These are phyloP conservation scores for Eucalyptus coolabah DNA, from an alignment of 345 rosid genomes.

Conservation along the genomic window DNA sequence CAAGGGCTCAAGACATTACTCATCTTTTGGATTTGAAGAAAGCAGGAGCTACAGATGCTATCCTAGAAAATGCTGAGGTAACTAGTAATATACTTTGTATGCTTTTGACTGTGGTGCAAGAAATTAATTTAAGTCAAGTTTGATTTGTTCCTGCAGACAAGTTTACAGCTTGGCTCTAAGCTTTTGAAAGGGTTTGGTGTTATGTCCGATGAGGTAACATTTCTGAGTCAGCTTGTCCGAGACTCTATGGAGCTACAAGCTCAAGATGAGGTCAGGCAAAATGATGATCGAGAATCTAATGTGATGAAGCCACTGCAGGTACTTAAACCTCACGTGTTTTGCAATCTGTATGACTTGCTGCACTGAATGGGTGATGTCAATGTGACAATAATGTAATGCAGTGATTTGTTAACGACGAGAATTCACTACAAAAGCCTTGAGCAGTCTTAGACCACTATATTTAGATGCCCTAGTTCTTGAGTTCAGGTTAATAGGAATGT, in stretches of 20 bases:
- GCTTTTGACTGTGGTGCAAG: too few species aligned
- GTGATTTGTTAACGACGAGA: not conserved
- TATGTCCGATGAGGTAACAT: slow-evolving; percentile 94
- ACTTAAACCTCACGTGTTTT: not conserved
- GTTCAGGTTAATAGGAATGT: not conserved
- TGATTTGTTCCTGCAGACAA: slow-evolving; percentile 41
- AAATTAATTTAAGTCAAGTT: not conserved
- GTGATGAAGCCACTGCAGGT: slow-evolving; percentile 54
- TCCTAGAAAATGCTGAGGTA: slow-evolving; percentile 91
- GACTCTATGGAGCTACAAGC: slow-evolving; percentile 88
- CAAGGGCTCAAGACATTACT: slow-evolving; percentile 73
- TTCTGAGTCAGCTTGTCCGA: slow-evolving; percentile 58
- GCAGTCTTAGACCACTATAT: not conserved
- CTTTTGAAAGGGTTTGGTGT: slow-evolving; percentile 86
- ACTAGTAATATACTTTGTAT: not conserved
- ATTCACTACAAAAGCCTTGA: not conserved
- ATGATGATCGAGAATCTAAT: slow-evolving; percentile 17
- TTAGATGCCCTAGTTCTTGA: not conserved
- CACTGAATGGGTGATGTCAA: not conserved
- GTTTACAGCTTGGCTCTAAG: slow-evolving; percentile 88
- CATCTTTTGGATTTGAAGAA: slow-evolving; percentile 92
- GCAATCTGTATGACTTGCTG: not conserved
- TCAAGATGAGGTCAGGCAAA: slow-evolving; percentile 33
- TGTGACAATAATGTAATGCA: not conserved
- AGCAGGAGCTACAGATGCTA: slow-evolving; percentile 88